Evolutionary conservation across 305 asterid species (phyloP).

Genomic region (Caryopteris hybrid): DNA sequence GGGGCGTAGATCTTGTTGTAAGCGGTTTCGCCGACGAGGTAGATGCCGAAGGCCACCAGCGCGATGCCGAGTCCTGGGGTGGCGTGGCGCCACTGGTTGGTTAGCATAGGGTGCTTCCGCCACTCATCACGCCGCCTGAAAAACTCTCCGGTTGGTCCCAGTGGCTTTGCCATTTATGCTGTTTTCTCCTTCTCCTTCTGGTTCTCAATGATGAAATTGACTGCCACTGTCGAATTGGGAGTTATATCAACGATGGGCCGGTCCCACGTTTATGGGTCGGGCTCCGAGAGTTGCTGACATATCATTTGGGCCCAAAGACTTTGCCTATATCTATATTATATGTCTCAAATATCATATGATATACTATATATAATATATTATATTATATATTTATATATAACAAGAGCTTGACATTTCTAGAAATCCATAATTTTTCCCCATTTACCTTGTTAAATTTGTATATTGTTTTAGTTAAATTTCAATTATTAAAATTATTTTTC

Average conservation of each 20-base stretch:
- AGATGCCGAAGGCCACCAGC: slow-evolving; percentile 69
- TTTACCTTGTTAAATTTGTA: no score
- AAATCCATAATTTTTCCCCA: no score
- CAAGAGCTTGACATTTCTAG: no score
- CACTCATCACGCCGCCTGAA: slow-evolving; percentile 82
- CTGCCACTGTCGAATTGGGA: neutral
- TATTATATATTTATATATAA: no score
- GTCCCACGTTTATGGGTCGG: neutral
- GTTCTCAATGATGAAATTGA: neutral
- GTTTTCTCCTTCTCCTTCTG: neutral
- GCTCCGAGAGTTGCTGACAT: no score
- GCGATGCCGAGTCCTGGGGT: slow-evolving; percentile 84
- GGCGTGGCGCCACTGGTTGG: slow-evolving; percentile 82
- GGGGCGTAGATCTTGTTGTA: slow-evolving; percentile 76
- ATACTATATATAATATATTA: no score
- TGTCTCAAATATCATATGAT: no score
- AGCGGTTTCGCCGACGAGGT: slow-evolving; percentile 65
- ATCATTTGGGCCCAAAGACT: no score
- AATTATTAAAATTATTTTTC: no score
- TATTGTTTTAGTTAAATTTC: no score
- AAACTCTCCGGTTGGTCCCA: slow-evolving; percentile 85
- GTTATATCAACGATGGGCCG: neutral
- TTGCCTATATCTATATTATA: no score
- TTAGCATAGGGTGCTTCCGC: slow-evolving; percentile 59
- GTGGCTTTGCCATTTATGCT: slow-evolving; percentile 42